Conservation (phyloP, 257 asterid species). For the Nicotiana attenuata region DNA sequence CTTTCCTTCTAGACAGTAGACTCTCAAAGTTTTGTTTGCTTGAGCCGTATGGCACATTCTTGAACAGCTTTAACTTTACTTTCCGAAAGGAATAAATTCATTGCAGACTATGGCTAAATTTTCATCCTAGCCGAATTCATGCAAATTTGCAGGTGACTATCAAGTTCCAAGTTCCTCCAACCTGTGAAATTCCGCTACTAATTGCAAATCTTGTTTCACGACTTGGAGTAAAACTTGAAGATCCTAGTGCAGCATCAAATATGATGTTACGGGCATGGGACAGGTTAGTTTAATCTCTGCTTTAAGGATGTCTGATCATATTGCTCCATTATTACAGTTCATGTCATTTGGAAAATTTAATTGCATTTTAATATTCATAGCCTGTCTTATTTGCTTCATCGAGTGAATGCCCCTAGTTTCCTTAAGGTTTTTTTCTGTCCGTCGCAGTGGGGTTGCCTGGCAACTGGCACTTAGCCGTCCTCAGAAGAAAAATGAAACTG, state of each 20-base stretch:
- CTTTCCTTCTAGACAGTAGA: constrained; percentile 5
- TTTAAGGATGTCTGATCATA: background rate
- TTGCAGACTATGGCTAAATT: constrained; percentile 2
- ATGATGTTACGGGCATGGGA: constrained; percentile 88
- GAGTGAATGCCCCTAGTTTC: background rate
- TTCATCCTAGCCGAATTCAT: constrained; percentile 14
- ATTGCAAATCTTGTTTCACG: constrained; percentile 73
- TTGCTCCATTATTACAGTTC: constrained; percentile 3
- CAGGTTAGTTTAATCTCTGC: constrained; percentile 46
- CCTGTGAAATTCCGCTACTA: constrained; percentile 76
- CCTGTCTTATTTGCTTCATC: background rate
- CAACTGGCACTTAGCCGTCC: constrained; percentile 74
- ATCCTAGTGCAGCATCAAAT: constrained; percentile 59
- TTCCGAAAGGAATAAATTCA: background rate
- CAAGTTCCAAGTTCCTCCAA: constrained; percentile 80
- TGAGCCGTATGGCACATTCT: background rate
- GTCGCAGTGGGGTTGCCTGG: constrained; percentile 89
- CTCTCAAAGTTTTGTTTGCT: constrained; percentile 14
- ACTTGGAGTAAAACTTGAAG: constrained; percentile 68
- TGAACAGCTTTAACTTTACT: background rate
- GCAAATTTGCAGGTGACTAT: constrained; percentile 56
- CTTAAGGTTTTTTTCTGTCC: background rate
- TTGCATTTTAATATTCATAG: background rate
- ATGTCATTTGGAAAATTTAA: background rate
- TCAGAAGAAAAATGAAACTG: constrained; percentile 29